Base-by-base conservation (phyloP, 2,329 filamentous ascomycete genomes). In the Clathrospora elynae region DNA sequence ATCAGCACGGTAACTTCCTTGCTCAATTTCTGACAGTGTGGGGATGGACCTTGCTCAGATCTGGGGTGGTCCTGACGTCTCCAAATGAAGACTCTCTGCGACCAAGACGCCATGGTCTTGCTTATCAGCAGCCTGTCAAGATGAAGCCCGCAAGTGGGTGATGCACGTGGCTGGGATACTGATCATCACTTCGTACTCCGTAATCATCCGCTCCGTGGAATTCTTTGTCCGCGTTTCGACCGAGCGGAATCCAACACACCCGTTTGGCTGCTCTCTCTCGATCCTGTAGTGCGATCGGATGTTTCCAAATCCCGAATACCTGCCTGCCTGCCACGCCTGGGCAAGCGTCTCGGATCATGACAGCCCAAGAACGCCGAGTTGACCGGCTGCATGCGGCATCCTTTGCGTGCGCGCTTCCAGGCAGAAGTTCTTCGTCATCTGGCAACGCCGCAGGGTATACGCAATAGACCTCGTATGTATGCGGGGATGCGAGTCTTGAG, bases 181-280 rank as follows among this genome's bases (percentile, higher is more conserved):
- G 43, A 51, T 49, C 43, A 36, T 46, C 36, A 31, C 28, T 12
- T 36, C 12, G 18, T 19, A 17, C 9, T n/a, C 25, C 41, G 37
- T 26, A 25, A 43, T 53, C 23, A 35, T 53, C 50, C 51, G 46
- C 42, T 45, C 38, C 38, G 16, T 29, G 35, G 23, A 23, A 13
- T 39, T 29, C 14, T 20, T n/a, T 48, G 45, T 33, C 57, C 55
- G 57, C 39, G 51, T 59, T 50, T 55, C 38, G 53, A 45, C 57
- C 53, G 53, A 57, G 46, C 51, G 51, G 51, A 49, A 30, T 5
- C 23, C 19, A 43, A 28, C 23, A 35, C 42, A 44, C 39, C 37
- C 32, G 30, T 24, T 36, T n/a, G 44, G 46, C 37, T 40, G 38
- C 42, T 22, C 35, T 28, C 30, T 16, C 22, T 13, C 30, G 32